Percentiles rank a stretch among this genome's conserved stretches.
These are phyloP conservation scores for Calonectria pseudoreteaudii DNA, from an alignment of 2,329 filamentous ascomycete species.

Conservation along the genomic window DNA sequence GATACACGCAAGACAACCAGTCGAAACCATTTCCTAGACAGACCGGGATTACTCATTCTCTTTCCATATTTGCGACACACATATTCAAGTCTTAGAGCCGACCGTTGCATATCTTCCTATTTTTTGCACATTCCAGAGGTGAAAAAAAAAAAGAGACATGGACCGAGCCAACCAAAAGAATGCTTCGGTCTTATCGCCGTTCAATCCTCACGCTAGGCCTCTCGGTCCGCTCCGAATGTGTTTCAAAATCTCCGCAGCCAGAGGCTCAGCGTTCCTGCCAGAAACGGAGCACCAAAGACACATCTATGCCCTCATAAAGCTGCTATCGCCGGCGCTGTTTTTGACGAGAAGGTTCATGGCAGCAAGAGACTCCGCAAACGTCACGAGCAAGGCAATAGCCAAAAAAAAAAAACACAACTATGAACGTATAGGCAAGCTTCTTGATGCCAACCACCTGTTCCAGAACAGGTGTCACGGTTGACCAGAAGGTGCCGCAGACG, in stretches of 20 bases:
- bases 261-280: constrained; percentile 65
- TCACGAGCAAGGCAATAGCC: constrained; percentile 65
- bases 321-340: constrained; percentile 47
- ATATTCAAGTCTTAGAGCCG: not conserved
- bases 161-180: constrained; percentile 28
- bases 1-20: not conserved
- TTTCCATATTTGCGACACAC: not conserved
- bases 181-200: not conserved
- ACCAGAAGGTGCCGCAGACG: constrained; percentile 23
- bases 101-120: not conserved
- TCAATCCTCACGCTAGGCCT: not conserved
- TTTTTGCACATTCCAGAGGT: constrained; percentile 24
- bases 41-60: not conserved
- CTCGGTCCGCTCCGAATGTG: constrained; percentile 50
- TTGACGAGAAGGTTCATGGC: constrained; percentile 62
- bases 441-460: constrained; percentile 71
- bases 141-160: constrained; percentile 28
- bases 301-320: constrained; percentile 68
- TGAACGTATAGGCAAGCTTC: constrained; percentile 67
- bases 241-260: constrained; percentile 71
- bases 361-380: constrained; percentile 61
- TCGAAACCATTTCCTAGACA: not conserved
- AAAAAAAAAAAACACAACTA: constrained; percentile 73
- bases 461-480: constrained; percentile 66
- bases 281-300: constrained; percentile 73